Evolutionary conservation across 2,329 filamentous ascomycete genomes (phyloP).

Genomic region (Leptographium radiaticola): DNA sequence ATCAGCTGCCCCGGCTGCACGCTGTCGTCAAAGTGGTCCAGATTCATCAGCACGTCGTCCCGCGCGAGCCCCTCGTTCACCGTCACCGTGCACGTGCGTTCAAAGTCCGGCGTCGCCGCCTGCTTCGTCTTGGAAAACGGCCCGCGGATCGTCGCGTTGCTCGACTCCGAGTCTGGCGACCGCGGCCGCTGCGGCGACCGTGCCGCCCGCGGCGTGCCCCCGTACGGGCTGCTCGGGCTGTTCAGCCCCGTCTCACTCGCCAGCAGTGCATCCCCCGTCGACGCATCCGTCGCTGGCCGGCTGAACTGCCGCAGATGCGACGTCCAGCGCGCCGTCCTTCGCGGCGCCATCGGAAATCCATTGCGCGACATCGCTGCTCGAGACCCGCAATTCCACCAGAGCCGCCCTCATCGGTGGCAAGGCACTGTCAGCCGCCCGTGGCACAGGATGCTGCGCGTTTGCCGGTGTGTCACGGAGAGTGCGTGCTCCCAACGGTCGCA

Average conservation of each 20-base stretch:
- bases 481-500: too few relatives aligned
- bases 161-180: slow-evolving; percentile 37
- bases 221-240: background rate
- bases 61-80: slow-evolving; percentile 63
- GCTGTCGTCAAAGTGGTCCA: slow-evolving; percentile 52
- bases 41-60: slow-evolving; percentile 70
- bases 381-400: background rate
- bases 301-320: slow-evolving; percentile 41
- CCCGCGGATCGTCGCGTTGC: slow-evolving; percentile 33
- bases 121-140: slow-evolving; percentile 3
- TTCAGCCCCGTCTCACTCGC: background rate
- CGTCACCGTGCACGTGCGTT: slow-evolving; percentile 39
- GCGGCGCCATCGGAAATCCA: slow-evolving; percentile 28
- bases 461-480: too few relatives aligned
- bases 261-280: background rate
- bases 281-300: slow-evolving; percentile 12
- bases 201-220: slow-evolving; percentile 10
- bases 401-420: background rate
- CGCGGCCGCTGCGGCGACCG: slow-evolving; percentile 19
- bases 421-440: background rate
- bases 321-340: slow-evolving; percentile 35
- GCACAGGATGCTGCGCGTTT: too few relatives aligned
- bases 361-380: slow-evolving; percentile 26
- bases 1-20: slow-evolving; percentile 57
- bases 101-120: slow-evolving; percentile 19